Evolutionary conservation across 148 eudicot genomes (phyloP).

Genomic region (Heliosperma pusillum): DNA sequence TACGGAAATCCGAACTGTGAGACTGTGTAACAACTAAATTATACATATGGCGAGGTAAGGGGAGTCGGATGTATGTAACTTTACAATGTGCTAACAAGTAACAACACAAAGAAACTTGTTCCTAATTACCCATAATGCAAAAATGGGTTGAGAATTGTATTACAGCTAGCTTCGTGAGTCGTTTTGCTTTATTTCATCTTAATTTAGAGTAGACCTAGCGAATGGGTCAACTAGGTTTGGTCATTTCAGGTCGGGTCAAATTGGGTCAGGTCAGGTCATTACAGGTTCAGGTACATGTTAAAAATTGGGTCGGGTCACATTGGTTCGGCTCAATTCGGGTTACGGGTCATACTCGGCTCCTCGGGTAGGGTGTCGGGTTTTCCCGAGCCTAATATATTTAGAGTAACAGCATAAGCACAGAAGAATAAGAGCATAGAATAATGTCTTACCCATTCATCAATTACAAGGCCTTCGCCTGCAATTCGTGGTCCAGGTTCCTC

Average conservation of each 20-base stretch:
- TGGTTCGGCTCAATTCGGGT: too few species aligned
- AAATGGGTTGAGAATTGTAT: too few species aligned
- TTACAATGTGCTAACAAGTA: background rate
- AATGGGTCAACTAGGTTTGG: too few species aligned
- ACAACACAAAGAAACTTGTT: background rate
- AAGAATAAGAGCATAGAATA: background rate
- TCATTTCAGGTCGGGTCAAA: too few species aligned
- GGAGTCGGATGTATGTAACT: background rate
- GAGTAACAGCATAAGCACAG: background rate
- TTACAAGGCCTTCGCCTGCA: constrained; percentile 55
- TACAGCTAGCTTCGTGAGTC: too few species aligned
- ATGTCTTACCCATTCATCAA: constrained; percentile 59
- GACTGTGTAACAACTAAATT: background rate
- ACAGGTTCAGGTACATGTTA: too few species aligned
- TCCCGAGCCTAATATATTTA: background rate
- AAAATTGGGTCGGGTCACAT: too few species aligned
- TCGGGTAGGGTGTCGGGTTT: too few species aligned
- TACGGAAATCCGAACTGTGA: background rate
- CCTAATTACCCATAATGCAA: background rate
- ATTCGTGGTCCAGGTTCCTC: constrained; percentile 41
- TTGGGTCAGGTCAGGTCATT: too few species aligned
- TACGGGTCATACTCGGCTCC: too few species aligned
- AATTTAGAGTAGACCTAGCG: too few species aligned
- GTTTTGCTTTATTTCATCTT: too few species aligned
- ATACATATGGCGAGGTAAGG: background rate